Conservation (phyloP, 2,329 filamentous ascomycete genomes). For the Aureobasidium sp. region DNA sequence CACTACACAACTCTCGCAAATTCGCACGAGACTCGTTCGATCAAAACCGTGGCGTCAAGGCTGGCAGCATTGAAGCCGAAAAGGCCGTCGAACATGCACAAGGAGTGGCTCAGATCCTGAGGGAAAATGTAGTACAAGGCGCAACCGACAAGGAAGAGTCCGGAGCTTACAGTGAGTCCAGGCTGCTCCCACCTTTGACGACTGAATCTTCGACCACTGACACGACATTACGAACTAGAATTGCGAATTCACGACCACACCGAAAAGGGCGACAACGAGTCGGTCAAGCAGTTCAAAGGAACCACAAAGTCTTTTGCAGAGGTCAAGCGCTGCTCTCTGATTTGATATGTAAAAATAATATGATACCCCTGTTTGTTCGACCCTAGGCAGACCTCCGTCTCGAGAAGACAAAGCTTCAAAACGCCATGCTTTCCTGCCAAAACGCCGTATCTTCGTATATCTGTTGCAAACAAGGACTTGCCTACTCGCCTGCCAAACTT, state of each 20-base stretch:
- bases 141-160: conserved; percentile 9
- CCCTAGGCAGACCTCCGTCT: neutral
- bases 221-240: conserved; percentile 42
- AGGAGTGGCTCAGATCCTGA: conserved; percentile 70
- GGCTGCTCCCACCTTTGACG: neutral
- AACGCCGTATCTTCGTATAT: neutral
- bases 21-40: conserved; percentile 71
- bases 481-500: conserved; percentile 71
- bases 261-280: conserved; percentile 88
- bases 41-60: conserved; percentile 51
- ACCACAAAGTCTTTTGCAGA: conserved; percentile 32
- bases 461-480: neutral
- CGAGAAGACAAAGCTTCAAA: neutral
- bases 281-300: conserved; percentile 57
- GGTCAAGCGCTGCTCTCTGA: conserved; percentile 28
- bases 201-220: conserved; percentile 23
- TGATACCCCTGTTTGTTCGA: conserved; percentile 12
- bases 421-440: conserved; percentile 16
- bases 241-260: conserved; percentile 84
- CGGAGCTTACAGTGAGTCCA: conserved; percentile 14
- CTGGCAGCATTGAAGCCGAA: conserved; percentile 50
- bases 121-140: conserved; percentile 84
- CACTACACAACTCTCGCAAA: conserved; percentile 61
- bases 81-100: conserved; percentile 69
- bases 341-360: conserved; percentile 12